Percentiles rank a stretch among this genome's conserved stretches.
Evolutionary conservation across 495 filamentous ascomycete species (phyloP).

Genomic region (Rostrohypoxylon terebratum): DNA sequence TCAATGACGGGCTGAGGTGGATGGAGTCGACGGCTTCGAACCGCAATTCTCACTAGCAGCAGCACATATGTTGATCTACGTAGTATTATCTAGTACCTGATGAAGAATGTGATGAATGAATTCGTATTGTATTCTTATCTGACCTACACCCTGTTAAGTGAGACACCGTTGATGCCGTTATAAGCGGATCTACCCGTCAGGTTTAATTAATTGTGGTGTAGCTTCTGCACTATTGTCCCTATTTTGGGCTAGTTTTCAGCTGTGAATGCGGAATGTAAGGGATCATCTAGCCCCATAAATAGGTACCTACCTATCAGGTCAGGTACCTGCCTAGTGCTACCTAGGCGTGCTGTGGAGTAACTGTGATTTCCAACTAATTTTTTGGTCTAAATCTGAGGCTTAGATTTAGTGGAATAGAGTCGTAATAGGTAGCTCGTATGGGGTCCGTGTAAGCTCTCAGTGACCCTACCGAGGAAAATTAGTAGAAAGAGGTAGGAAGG

Average conservation of each 20-base stretch:
- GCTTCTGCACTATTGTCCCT: neutral
- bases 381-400: neutral
- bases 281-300: neutral
- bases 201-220: neutral
- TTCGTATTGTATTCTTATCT: neutral
- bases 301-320: too few relatives aligned
- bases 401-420: neutral
- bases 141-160: too few relatives aligned
- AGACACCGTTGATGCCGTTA: neutral
- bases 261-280: neutral
- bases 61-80: neutral
- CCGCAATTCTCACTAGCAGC: neutral
- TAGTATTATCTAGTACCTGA: neutral
- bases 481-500: neutral
- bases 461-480: neutral
- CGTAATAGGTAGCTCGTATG: neutral
- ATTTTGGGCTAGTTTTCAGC: neutral
- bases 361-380: neutral
- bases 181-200: neutral
- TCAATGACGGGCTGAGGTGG: conserved; percentile 23
- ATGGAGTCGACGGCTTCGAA: neutral
- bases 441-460: neutral
- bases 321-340: too few relatives aligned
- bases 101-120: neutral
- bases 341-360: too few relatives aligned